Percentiles rank a stretch among this genome's conserved stretches.
phyloP scores from a whole-genome alignment of 306 rosid species.

The Quercus gilva region DNA sequence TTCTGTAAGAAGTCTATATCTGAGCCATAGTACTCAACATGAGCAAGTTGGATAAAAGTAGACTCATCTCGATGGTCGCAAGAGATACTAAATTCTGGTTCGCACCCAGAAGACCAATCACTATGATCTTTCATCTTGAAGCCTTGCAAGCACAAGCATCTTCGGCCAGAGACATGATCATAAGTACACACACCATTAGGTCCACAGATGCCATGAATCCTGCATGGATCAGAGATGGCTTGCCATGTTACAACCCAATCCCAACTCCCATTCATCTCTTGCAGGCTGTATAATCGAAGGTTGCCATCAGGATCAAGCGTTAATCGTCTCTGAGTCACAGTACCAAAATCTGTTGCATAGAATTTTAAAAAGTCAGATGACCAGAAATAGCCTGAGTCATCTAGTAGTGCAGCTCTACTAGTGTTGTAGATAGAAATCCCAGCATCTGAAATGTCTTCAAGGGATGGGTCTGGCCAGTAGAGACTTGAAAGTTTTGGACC shows the following conservation, averaged over 20 bases:
- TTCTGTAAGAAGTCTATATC: slow-evolving; percentile 13
- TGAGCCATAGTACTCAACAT: slow-evolving; percentile 29
- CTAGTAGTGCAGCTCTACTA: slow-evolving; percentile 20
- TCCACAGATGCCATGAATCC: neutral
- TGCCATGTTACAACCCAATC: slow-evolving; percentile 37
- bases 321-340: neutral
- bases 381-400: slow-evolving; percentile 21
- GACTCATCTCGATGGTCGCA: slow-evolving; percentile 1
- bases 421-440: slow-evolving; percentile 34
- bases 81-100: slow-evolving; percentile 9
- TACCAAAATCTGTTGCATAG: slow-evolving; percentile 1
- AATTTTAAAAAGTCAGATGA: slow-evolving; percentile 29
- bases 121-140: neutral
- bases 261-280: slow-evolving; percentile 25
- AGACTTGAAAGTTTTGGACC: slow-evolving; percentile 23
- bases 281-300: slow-evolving; percentile 38
- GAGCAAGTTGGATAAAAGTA: slow-evolving; percentile 6
- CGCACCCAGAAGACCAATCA: slow-evolving; percentile 27
- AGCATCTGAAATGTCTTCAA: neutral
- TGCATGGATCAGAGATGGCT: slow-evolving; percentile 33
- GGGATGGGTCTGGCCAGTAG: slow-evolving; percentile 37
- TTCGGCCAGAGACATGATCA: slow-evolving; percentile 9
- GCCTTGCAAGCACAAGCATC: slow-evolving; percentile 21
- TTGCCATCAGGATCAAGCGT: slow-evolving; percentile 35
- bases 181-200: neutral